These are phyloP conservation scores for Hansenula sp. DNA, from an alignment of 1,139 yeast species.

Conservation along the genomic window DNA sequence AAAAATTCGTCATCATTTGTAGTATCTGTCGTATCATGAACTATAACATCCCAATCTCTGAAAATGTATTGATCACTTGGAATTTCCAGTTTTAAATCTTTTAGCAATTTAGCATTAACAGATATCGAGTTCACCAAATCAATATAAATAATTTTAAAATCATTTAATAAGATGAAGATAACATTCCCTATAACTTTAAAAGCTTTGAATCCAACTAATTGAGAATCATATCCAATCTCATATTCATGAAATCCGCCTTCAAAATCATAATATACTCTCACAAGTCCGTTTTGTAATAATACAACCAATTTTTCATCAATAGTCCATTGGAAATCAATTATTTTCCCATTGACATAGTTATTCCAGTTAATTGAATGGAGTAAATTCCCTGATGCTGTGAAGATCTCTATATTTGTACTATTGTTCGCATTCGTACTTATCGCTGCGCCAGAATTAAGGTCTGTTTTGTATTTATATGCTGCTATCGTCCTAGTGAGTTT, in stretches of 20 bases:
- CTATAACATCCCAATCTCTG: background rate
- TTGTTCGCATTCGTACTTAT: background rate
- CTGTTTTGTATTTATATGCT: slow-evolving; percentile 2
- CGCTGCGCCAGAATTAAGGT: background rate
- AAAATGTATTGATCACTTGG: slow-evolving; percentile 2
- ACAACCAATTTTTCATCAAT: slow-evolving; percentile 56
- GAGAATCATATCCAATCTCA: slow-evolving; percentile 10
- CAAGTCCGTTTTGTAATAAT: slow-evolving; percentile 51
- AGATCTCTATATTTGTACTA: slow-evolving; percentile 11
- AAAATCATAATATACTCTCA: slow-evolving; percentile 65
- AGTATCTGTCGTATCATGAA: background rate
- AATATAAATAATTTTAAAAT: slow-evolving; percentile 10
- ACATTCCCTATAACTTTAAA: slow-evolving; percentile 28
- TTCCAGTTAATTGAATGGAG: slow-evolving; percentile 23
- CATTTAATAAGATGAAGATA: slow-evolving; percentile 24
- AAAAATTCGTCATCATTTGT: background rate
- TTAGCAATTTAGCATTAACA: slow-evolving; percentile 9
- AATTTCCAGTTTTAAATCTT: slow-evolving; percentile 7
- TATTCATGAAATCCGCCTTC: slow-evolving; percentile 28
- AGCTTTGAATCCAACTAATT: slow-evolving; percentile 15
- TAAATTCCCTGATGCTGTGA: slow-evolving; percentile 17
- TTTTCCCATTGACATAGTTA: slow-evolving; percentile 44
- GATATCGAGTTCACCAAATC: slow-evolving; percentile 7
- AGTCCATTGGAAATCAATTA: slow-evolving; percentile 57
- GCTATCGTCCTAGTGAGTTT: slow-evolving; percentile 22